A percentile compares a stretch with the other conserved stretches of the same genome.
Conservation (phyloP, 2,329 filamentous ascomycete species). For the Drechslera avenae region DNA sequence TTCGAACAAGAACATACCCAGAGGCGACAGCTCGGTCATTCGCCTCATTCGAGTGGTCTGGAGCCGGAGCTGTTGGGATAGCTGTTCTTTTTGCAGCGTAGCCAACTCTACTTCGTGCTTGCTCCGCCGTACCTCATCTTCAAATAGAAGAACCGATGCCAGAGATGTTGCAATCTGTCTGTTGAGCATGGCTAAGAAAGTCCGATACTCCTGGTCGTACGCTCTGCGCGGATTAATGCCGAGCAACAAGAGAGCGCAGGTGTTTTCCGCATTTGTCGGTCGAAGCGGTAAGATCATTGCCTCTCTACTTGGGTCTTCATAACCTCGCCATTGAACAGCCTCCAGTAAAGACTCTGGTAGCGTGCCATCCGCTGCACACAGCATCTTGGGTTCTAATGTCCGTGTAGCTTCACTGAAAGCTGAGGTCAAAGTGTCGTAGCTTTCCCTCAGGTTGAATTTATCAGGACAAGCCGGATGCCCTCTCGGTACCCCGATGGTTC, state of each 20-base stretch:
- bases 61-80: conserved; percentile 34
- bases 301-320: conserved; percentile 40
- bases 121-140: conserved; percentile 39
- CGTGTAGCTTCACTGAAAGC: conserved; percentile 43
- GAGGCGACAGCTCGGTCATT: conserved; percentile 42
- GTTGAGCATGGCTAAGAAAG: conserved; percentile 39
- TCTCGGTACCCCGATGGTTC: conserved; percentile 39
- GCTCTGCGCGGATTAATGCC: conserved; percentile 42
- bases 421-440: conserved; percentile 38
- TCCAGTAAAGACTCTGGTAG: conserved; percentile 35
- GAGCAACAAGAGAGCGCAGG: conserved; percentile 40
- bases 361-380: conserved; percentile 34
- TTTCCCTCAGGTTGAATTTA: conserved; percentile 34
- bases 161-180: conserved; percentile 42
- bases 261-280: conserved; percentile 37
- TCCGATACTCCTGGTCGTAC: conserved; percentile 42
- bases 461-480: conserved; percentile 37
- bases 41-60: conserved; percentile 43
- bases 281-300: conserved; percentile 42
- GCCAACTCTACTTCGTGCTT: conserved; percentile 35
- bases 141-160: conserved; percentile 42
- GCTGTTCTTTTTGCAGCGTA: conserved; percentile 35
- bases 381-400: conserved; percentile 35
- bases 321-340: conserved; percentile 41
- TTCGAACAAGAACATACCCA: conserved; percentile 43